Evolutionary conservation across 345 rosid genomes (phyloP), one percentile per base, ranked within the genome.

Genomic region (Xanthoceras sorbifolium): DNA sequence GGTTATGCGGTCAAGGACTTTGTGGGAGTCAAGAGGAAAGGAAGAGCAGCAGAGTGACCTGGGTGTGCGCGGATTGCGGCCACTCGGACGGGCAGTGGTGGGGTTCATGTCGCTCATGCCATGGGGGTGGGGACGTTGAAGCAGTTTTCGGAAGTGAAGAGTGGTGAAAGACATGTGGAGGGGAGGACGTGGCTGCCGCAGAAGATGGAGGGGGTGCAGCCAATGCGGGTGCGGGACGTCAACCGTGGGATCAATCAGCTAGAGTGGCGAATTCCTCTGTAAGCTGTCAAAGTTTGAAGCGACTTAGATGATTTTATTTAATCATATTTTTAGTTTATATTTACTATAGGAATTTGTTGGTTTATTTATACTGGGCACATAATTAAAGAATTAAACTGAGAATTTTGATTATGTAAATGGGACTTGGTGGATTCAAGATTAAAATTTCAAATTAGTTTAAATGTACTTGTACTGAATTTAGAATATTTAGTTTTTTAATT

Each of bases 41-140:
- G 25, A 84, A 87, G 81, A 81, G 76, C 76, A 75, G 25, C 59
- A 88, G 77, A 70, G 67, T 50, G 26, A 72, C 50, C 50, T 95
- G 91, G 90, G 99, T 95, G 59, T 95, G 97, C 71, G 79, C 82
- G n/a, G 66, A 70, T 55, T 95, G 99, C 67, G 99, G 98, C n/a
- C 59, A 83, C 57, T 42, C 89, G 9, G 91, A 90, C 0, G 97
- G 92, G 9, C 97, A 95, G 80, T 95, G 99, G 99, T 92, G 99
- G 99, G 99, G 98, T 1, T 71, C 74, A 66, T 95, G 99, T 74
- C 89, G 90, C 36, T 20, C 80, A 12, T 93, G 99, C 38, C 50
- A 77, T 2, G 52, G 32, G 32, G 29, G 87, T 80, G 1, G 98
- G 94, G 75, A 86, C 98, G 9, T 69, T 95, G 88, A 85, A 84